Evolutionary conservation across 2,329 filamentous ascomycete species (phyloP), one percentile per base, ranked within the genome.

Genomic region (Sphaerostilbella broomeana): DNA sequence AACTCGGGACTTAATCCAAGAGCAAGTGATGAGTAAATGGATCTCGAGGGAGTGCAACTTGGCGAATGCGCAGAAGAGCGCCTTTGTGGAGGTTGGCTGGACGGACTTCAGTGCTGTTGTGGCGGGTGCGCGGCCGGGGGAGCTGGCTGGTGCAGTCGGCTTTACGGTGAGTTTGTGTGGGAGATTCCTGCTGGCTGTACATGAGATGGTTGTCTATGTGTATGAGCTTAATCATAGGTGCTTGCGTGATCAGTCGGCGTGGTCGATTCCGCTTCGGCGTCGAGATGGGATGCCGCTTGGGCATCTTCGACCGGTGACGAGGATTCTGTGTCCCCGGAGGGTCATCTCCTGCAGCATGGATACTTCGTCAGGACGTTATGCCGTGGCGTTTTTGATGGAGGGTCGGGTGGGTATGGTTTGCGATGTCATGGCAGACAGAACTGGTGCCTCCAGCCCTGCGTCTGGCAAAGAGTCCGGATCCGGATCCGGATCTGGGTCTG

Each of bases 291-390:
- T 48, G 42, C 31, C 47, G 4, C 15, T 44, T 48, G 60, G 42
- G 48, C 51, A 50, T 37, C 73, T 39, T 46, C 60, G 29, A 3
- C 70, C 69, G 2, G 55, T 77, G 12, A 67, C 75, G 1, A 71
- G 62, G 27, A 67, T 84, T 9, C 53, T 69, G 11, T 82, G 78
- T 48, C 76, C 75, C 10, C 62, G 67, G 12, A 62, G 69, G 30
- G 71, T 82, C 3, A 53, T 84, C 5, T 68, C 71, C 3, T 73
- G 77, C 49, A 75, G 74, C 45, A 79, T 84, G 68, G 77, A 83
- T 53, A 75, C 74, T 0, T 78, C 72, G 4, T 69, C 65, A 3
- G 62, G 70, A 7, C 65, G 68, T 29, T 67, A 74, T 47, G 67
- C 75, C 6, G 62, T 82, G 36, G 78, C 77, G 12, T 69, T 75